These are phyloP conservation scores for Nepenthes alata DNA, from an alignment of 179 eudicot species.

Conservation along the genomic window DNA sequence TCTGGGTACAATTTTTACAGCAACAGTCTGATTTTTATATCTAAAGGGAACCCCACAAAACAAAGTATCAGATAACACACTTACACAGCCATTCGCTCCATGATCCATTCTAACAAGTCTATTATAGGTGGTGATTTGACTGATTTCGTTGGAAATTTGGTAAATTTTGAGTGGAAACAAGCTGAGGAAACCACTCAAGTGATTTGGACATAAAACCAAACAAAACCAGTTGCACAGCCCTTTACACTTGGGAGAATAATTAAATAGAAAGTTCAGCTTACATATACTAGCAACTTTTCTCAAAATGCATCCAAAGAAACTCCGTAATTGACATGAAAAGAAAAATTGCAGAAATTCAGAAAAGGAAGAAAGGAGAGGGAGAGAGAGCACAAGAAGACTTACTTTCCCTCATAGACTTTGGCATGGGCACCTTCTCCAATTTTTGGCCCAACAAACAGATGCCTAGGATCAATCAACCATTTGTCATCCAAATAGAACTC, in stretches of 20 bases:
- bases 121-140: too few relatives aligned
- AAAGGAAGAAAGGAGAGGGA: neutral
- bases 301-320: too few relatives aligned
- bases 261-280: too few relatives aligned
- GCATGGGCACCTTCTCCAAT: conserved; percentile 77
- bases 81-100: neutral
- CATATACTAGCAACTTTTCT: too few relatives aligned
- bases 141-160: too few relatives aligned
- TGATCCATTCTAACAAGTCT: too few relatives aligned
- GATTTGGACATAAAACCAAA: too few relatives aligned
- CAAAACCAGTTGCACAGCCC: too few relatives aligned
- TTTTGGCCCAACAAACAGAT: conserved; percentile 58
- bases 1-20: conserved; percentile 40
- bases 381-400: conserved; percentile 18
- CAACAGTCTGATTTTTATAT: conserved; percentile 50
- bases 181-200: too few relatives aligned
- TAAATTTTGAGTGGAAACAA: too few relatives aligned
- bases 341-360: neutral
- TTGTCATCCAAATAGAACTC: conserved; percentile 48
- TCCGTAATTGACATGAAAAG: too few relatives aligned
- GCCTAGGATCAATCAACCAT: conserved; percentile 60
- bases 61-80: conserved; percentile 1
- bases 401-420: conserved; percentile 68
- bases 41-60: conserved; percentile 13
- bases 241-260: too few relatives aligned